These are phyloP conservation scores for Bruguiera hainesii DNA, from an alignment of 441 rosid genomes.

Conservation along the genomic window DNA sequence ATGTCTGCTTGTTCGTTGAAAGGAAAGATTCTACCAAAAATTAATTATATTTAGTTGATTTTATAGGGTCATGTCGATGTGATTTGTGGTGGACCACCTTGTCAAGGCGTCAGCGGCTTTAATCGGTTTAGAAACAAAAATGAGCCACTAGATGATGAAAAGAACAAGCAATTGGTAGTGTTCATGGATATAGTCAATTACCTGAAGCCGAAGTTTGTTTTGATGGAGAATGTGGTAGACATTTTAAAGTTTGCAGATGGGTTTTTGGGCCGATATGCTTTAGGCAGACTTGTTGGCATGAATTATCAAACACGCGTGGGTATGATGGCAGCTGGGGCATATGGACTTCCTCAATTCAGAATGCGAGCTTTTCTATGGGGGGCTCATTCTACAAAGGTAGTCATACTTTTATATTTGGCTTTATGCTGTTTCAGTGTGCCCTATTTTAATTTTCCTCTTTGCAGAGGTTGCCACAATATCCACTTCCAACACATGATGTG, in stretches of 20 bases:
- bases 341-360: slow-evolving; percentile 85
- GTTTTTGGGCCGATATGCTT: slow-evolving; percentile 62
- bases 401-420: not conserved
- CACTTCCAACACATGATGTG: slow-evolving; percentile 82
- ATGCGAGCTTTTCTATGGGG: slow-evolving; percentile 86
- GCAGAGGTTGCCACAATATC: slow-evolving; percentile 69
- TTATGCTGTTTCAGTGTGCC: not conserved
- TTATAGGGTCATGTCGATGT: slow-evolving; percentile 66
- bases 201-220: slow-evolving; percentile 59
- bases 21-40: too few relatives aligned
- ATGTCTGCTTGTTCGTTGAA: too few relatives aligned
- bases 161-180: slow-evolving; percentile 56
- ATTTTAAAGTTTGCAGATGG: slow-evolving; percentile 57
- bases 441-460: not conserved
- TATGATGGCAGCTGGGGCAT: slow-evolving; percentile 84
- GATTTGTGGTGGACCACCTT: slow-evolving; percentile 87
- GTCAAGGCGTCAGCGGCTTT: slow-evolving; percentile 88
- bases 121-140: slow-evolving; percentile 59
- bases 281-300: slow-evolving; percentile 57
- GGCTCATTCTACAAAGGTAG: slow-evolving; percentile 50
- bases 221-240: slow-evolving; percentile 91
- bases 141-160: slow-evolving; percentile 58
- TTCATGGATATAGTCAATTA: slow-evolving; percentile 68
- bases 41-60: not conserved
- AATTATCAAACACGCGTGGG: slow-evolving; percentile 74